A percentile compares a stretch with the other conserved stretches of the same genome.
phyloP scores from a whole-genome alignment of 2,329 filamentous ascomycete species.

The Pestalotiopsis fici region DNA sequence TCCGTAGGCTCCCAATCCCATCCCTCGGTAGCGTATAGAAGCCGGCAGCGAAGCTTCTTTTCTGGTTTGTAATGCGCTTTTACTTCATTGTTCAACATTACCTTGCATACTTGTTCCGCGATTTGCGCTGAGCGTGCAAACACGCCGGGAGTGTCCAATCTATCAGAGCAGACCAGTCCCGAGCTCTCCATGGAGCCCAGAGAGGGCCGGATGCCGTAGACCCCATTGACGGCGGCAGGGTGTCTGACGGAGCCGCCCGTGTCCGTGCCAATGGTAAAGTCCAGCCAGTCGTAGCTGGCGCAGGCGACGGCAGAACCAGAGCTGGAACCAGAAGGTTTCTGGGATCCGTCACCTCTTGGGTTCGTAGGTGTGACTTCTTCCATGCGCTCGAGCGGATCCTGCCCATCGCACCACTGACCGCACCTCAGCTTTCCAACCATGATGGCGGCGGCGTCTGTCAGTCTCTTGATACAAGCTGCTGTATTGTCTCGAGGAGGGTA shows the following conservation, averaged over 20 bases:
- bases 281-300: constrained; percentile 19
- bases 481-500: constrained; percentile 9
- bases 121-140: constrained; percentile 17
- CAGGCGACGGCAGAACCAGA: constrained; percentile 16
- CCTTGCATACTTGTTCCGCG: constrained; percentile 5
- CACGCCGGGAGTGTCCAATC: constrained; percentile 15
- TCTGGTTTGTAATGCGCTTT: not conserved
- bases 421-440: constrained; percentile 21
- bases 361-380: constrained; percentile 20
- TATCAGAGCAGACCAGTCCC: constrained; percentile 8
- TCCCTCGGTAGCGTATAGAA: constrained; percentile 13
- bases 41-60: constrained; percentile 7
- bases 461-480: constrained; percentile 11
- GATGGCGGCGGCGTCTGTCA: constrained; percentile 18
- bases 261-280: constrained; percentile 21
- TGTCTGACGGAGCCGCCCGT: constrained; percentile 20
- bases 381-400: constrained; percentile 18
- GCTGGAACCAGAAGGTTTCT: constrained; percentile 17
- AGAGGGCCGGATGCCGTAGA: constrained; percentile 18
- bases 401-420: constrained; percentile 18
- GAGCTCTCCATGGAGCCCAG: constrained; percentile 6
- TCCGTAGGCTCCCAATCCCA: not conserved
- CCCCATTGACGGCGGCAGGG: constrained; percentile 17
- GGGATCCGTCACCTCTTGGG: constrained; percentile 17
- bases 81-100: constrained; percentile 2